Percentiles rank a stretch among this genome's conserved stretches.
Conservation (phyloP, 73 alveolate genomes). For the Paramecium caudatum region DNA sequence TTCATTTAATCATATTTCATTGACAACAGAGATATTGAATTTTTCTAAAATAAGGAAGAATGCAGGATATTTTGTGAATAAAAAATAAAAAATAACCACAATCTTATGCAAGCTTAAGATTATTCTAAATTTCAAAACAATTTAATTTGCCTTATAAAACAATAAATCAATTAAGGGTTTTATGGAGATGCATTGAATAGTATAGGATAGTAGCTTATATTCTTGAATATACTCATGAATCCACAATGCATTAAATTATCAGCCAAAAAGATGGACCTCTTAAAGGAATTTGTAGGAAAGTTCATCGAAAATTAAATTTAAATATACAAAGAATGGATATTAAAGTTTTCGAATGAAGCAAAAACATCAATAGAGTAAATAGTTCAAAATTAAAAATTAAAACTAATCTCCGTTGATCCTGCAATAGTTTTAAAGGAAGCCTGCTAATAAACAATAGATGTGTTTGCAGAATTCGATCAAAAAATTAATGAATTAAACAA, state of each 20-base stretch:
- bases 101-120: neutral
- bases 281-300: neutral
- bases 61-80: conserved; percentile 5
- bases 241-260: neutral
- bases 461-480: neutral
- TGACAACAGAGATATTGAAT: neutral
- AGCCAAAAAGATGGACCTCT: neutral
- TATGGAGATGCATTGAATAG: neutral
- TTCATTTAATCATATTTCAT: neutral
- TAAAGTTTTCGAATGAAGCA: neutral
- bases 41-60: neutral
- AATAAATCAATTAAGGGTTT: neutral
- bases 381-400: neutral
- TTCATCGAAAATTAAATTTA: neutral
- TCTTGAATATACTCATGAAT: neutral
- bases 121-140: neutral
- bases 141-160: neutral
- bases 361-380: neutral
- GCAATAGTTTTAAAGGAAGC: neutral
- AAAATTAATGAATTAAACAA: neutral
- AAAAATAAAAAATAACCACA: neutral
- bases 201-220: neutral
- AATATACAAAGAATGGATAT: neutral
- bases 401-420: neutral
- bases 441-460: neutral